These are phyloP conservation scores for Microthyrium microscopicum DNA, from an alignment of 2,329 filamentous ascomycete genomes.

Conservation along the genomic window DNA sequence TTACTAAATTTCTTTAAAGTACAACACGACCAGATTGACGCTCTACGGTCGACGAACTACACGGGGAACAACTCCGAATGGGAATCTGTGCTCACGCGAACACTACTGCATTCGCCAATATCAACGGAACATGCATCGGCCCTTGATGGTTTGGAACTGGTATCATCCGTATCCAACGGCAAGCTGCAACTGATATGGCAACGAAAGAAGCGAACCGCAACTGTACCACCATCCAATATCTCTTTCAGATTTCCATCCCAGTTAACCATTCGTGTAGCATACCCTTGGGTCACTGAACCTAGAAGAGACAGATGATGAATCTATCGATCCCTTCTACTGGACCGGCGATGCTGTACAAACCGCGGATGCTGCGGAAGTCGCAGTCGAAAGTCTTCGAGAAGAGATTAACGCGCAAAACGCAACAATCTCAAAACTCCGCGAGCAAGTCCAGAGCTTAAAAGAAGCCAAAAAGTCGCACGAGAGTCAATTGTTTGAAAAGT, in stretches of 20 bases:
- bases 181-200: slow-evolving; percentile 37
- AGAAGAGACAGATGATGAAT: slow-evolving; percentile 36
- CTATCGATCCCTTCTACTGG: slow-evolving; percentile 54
- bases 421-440: slow-evolving; percentile 40
- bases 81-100: slow-evolving; percentile 40
- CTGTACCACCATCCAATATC: background rate
- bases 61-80: slow-evolving; percentile 38
- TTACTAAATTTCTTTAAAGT: slow-evolving; percentile 23
- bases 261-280: slow-evolving; percentile 35
- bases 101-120: slow-evolving; percentile 34
- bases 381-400: slow-evolving; percentile 26
- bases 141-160: slow-evolving; percentile 37
- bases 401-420: slow-evolving; percentile 34
- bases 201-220: background rate
- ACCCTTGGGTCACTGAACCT: slow-evolving; percentile 50
- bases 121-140: slow-evolving; percentile 26
- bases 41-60: slow-evolving; percentile 36
- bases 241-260: background rate
- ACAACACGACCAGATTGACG: slow-evolving; percentile 37
- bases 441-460: slow-evolving; percentile 49
- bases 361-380: slow-evolving; percentile 27
- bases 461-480: slow-evolving; percentile 51
- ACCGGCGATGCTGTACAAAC: slow-evolving; percentile 41
- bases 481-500: slow-evolving; percentile 49
- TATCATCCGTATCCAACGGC: slow-evolving; percentile 34